These are phyloP conservation scores for Blastobotrys muscicola DNA, from an alignment of 805 yeast genomes.

Conservation along the genomic window DNA sequence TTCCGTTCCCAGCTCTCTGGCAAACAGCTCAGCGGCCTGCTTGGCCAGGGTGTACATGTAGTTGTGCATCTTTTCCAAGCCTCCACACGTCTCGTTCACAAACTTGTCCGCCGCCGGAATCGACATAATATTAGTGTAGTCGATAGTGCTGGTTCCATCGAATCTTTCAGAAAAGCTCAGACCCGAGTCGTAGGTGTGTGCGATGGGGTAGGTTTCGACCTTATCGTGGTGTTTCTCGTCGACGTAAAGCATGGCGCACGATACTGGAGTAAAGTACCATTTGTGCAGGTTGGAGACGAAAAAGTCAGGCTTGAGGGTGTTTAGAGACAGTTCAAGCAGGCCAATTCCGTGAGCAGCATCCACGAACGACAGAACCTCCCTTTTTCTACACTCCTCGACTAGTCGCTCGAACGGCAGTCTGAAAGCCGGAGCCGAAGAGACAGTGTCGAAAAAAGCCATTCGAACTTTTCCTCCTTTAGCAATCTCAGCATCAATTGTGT, in stretches of 20 bases:
- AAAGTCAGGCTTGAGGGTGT: constrained; percentile 44
- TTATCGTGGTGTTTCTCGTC: constrained; percentile 39
- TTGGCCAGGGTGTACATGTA: constrained; percentile 41
- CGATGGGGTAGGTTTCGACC: constrained; percentile 50
- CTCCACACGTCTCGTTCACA: constrained; percentile 47
- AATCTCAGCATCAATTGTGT: constrained; percentile 20
- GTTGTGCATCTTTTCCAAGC: constrained; percentile 41
- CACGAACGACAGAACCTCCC: constrained; percentile 43
- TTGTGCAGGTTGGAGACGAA: constrained; percentile 57
- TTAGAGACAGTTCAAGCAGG: constrained; percentile 18
- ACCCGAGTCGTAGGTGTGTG: constrained; percentile 16
- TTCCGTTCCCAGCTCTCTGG: constrained; percentile 32
- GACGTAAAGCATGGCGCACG: constrained; percentile 52
- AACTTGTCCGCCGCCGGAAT: constrained; percentile 46
- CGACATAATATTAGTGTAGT: constrained; percentile 35
- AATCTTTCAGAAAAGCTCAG: constrained; percentile 29
- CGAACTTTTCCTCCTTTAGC: constrained; percentile 19
- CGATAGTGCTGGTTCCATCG: constrained; percentile 40
- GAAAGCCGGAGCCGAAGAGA: constrained; percentile 57
- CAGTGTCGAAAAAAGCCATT: constrained; percentile 44
- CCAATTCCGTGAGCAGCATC: constrained; percentile 74
- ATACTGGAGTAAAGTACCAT: constrained; percentile 53
- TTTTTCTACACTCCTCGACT: constrained; percentile 35
- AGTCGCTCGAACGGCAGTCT: constrained; percentile 46
- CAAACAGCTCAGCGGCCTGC: constrained; percentile 33